Percentiles rank a stretch among this genome's conserved stretches.
Conservation (phyloP, 129 eudicot species). For the Flaveria bidentis region DNA sequence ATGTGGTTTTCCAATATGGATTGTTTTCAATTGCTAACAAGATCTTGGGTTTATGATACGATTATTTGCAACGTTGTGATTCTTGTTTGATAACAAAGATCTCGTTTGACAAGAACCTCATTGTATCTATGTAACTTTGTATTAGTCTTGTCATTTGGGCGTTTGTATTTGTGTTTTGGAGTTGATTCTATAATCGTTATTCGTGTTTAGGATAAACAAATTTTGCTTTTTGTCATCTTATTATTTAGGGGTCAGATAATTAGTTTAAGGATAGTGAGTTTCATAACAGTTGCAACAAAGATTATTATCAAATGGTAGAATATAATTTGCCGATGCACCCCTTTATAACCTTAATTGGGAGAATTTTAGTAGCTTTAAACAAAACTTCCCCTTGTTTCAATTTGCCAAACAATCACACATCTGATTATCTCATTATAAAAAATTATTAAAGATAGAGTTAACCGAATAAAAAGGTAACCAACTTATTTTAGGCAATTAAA, state of each 20-base stretch:
- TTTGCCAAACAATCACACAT: not conserved
- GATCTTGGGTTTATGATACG: conserved; percentile 1
- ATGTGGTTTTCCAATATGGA: not conserved
- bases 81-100: not conserved
- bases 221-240: not conserved
- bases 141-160: not conserved
- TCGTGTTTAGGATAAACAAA: not conserved
- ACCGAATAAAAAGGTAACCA: not conserved
- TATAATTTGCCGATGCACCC: not conserved
- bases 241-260: not conserved
- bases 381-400: not conserved
- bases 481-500: not conserved
- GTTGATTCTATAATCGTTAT: too few species aligned
- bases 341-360: not conserved
- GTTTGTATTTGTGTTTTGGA: not conserved
- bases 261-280: not conserved
- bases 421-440: not conserved
- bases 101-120: conserved; percentile 3
- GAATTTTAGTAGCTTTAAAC: not conserved
- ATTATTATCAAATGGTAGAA: not conserved
- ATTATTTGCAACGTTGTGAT: not conserved
- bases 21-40: not conserved
- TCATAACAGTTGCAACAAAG: not conserved
- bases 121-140: not conserved
- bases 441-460: not conserved